A percentile compares a stretch with the other conserved stretches of the same genome.
Conservation (phyloP, 202 grass and related monocot genomes). For the Dendrocalamus latiflorus region DNA sequence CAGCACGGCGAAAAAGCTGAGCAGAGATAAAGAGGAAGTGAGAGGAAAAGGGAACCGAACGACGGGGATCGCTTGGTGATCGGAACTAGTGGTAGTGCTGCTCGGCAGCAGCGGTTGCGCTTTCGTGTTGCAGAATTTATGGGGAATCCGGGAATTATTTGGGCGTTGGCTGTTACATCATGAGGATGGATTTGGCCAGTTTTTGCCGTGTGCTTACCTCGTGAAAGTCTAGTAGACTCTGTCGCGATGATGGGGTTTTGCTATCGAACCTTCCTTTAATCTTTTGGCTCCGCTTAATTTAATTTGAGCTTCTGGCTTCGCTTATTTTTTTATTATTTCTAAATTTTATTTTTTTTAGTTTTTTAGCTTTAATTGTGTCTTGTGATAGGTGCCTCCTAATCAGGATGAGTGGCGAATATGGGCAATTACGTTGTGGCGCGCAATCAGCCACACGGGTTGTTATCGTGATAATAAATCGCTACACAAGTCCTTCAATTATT, state of each 20-base stretch:
- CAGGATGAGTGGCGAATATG: background rate
- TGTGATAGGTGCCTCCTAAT: background rate
- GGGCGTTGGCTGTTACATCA: background rate
- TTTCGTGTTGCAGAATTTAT: background rate
- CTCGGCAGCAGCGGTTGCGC: background rate
- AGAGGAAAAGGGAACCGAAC: background rate
- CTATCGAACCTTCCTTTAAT: background rate
- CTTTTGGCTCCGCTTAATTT: too few species aligned
- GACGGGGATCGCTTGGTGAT: background rate
- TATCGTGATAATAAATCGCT: slow-evolving; percentile 15
- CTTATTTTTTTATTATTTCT: too few species aligned
- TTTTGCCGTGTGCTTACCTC: background rate
- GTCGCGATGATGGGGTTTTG: background rate
- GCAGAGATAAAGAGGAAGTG: too few species aligned
- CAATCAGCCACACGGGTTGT: slow-evolving; percentile 29
- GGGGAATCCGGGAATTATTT: background rate
- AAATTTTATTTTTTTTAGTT: too few species aligned
- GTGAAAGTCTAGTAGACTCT: background rate
- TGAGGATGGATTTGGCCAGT: background rate
- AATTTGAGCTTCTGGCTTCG: too few species aligned
- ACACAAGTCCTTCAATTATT: background rate
- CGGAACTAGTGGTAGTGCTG: background rate
- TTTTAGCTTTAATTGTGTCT: too few species aligned
- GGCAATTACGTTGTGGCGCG: background rate
- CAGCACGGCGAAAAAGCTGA: background rate